Percentiles rank a stretch among this genome's conserved stretches.
Evolutionary conservation across 129 eudicot genomes (phyloP).

Genomic region (Tagetes patula): DNA sequence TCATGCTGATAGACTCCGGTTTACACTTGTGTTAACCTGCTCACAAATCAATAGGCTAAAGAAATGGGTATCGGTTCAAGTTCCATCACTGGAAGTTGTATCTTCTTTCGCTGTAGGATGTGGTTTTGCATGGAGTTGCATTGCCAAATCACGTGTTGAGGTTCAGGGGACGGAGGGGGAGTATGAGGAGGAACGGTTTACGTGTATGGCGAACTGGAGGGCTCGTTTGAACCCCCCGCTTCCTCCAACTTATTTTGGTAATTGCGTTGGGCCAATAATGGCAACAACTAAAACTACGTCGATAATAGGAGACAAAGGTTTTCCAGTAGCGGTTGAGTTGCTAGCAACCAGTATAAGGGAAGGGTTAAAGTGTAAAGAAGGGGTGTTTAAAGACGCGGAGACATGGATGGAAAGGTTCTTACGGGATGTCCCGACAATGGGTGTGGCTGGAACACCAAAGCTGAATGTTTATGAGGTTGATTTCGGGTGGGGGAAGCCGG

Average conservation of each 20-base stretch:
- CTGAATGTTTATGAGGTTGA: slow-evolving; percentile 36
- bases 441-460: slow-evolving; percentile 49
- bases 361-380: slow-evolving; percentile 6
- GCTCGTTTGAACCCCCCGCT: slow-evolving; percentile 37
- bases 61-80: slow-evolving; percentile 21
- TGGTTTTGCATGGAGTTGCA: slow-evolving; percentile 46
- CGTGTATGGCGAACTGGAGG: slow-evolving; percentile 20
- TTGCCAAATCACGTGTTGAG: slow-evolving; percentile 33
- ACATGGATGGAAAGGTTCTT: neutral
- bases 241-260: slow-evolving; percentile 46
- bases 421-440: neutral
- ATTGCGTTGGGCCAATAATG: slow-evolving; percentile 19
- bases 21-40: slow-evolving; percentile 30
- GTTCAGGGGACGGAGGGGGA: slow-evolving; percentile 1
- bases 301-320: slow-evolving; percentile 32
- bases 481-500: slow-evolving; percentile 52
- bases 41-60: slow-evolving; percentile 34
- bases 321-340: slow-evolving; percentile 19
- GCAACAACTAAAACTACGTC: neutral
- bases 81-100: slow-evolving; percentile 26
- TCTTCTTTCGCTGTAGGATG: slow-evolving; percentile 41
- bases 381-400: slow-evolving; percentile 24
- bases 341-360: slow-evolving; percentile 18
- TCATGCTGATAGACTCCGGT: slow-evolving; percentile 29
- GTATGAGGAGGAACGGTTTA: slow-evolving; percentile 19